A percentile compares a stretch with the other conserved stretches of the same genome.
These are phyloP conservation scores for Oehlia diaphana DNA, from an alignment of 192 early-diverging fungal genomes.

Conservation along the genomic window DNA sequence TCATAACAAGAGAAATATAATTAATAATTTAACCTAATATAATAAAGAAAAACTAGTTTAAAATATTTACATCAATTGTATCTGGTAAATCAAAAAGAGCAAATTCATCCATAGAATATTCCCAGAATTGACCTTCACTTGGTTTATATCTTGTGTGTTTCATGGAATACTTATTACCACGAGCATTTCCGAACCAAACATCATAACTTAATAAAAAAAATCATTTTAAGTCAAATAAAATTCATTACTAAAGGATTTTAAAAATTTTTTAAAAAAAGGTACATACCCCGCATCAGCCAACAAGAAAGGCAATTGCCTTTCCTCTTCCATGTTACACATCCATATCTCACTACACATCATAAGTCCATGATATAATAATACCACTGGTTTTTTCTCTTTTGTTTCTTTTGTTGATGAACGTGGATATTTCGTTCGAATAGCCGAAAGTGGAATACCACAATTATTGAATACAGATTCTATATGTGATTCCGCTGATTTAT, in stretches of 20 bases:
- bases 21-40: slow-evolving; percentile 10
- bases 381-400: slow-evolving; percentile 66
- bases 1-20: not conserved
- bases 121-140: slow-evolving; percentile 78
- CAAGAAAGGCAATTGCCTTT: slow-evolving; percentile 75
- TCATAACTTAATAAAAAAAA: slow-evolving; percentile 62
- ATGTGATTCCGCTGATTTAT: slow-evolving; percentile 16
- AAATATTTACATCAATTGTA: slow-evolving; percentile 67
- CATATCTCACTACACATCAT: slow-evolving; percentile 93
- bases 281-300: slow-evolving; percentile 77
- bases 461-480: slow-evolving; percentile 36
- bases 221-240: not conserved
- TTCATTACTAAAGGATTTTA: not conserved
- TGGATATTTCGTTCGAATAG: slow-evolving; percentile 29
- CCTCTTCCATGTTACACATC: slow-evolving; percentile 80
- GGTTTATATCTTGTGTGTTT: slow-evolving; percentile 73
- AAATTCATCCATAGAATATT: slow-evolving; percentile 93
- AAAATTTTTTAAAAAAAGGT: not conserved
- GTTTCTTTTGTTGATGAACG: not conserved
- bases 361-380: slow-evolving; percentile 94
- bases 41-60: not conserved
- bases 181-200: slow-evolving; percentile 94
- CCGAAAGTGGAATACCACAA: slow-evolving; percentile 39
- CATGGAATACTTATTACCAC: slow-evolving; percentile 94
- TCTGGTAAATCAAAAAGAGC: slow-evolving; percentile 86